Evolutionary conservation across 148 eudicot genomes (phyloP).

Genomic region (Tetragonia tetragonoides): DNA sequence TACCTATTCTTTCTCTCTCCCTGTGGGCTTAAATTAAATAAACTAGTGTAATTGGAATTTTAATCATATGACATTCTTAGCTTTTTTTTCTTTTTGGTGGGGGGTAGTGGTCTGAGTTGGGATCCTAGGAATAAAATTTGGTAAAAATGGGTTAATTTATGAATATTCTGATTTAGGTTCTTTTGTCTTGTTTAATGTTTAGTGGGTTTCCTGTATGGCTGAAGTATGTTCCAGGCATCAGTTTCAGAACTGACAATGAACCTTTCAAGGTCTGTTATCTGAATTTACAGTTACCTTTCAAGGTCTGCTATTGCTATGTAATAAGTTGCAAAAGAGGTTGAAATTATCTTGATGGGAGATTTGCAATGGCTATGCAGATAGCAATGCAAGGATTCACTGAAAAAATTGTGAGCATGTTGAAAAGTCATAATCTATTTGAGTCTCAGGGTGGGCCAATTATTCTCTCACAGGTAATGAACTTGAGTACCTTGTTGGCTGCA

Average conservation of each 20-base stretch:
- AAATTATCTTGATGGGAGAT: neutral
- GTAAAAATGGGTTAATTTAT: neutral
- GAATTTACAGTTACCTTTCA: neutral
- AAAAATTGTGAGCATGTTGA: slow-evolving; percentile 70
- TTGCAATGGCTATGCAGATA: slow-evolving; percentile 35
- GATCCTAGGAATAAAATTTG: neutral
- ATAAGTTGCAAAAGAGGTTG: neutral
- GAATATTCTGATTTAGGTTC: neutral
- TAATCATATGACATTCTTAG: neutral
- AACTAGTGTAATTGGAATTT: neutral
- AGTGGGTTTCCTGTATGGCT: slow-evolving; percentile 98
- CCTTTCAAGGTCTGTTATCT: slow-evolving; percentile 70
- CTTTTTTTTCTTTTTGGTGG: neutral
- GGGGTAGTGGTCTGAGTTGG: neutral
- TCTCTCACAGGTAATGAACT: slow-evolving; percentile 65
- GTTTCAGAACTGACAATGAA: slow-evolving; percentile 85
- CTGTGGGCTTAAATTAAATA: neutral
- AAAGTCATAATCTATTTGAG: slow-evolving; percentile 67
- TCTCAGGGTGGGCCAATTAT: slow-evolving; percentile 94
- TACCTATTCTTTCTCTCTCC: slow-evolving; percentile 23
- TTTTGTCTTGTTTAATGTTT: slow-evolving; percentile 21
- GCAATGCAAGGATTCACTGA: slow-evolving; percentile 86
- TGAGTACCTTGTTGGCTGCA: neutral
- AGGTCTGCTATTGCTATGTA: neutral
- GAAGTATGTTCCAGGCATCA: slow-evolving; percentile 89